Conservation (phyloP, 2,329 filamentous ascomycete genomes). For the Pyricularia pennisetigena region DNA sequence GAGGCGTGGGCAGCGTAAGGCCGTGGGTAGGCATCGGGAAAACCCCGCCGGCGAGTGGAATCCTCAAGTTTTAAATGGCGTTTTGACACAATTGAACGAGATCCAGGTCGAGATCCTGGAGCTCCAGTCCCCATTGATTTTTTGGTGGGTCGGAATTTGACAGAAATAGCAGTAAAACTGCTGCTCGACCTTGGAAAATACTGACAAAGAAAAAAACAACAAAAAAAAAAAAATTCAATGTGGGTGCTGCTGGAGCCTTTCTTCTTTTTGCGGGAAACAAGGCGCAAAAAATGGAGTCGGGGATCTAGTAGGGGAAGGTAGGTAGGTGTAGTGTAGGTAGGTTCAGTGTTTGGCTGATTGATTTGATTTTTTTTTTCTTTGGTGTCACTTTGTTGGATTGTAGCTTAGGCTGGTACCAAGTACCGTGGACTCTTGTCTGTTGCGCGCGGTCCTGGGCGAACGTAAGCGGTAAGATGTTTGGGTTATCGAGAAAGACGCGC, state of each 20-base stretch:
- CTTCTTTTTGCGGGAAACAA: neutral
- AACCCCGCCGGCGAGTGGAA: constrained; percentile 3
- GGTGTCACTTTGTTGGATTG: neutral
- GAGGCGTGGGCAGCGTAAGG: constrained; percentile 5
- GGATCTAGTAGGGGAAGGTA: neutral
- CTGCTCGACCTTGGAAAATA: neutral
- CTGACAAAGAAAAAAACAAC: neutral
- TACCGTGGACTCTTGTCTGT: neutral
- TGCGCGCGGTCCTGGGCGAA: neutral
- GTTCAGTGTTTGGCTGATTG: neutral
- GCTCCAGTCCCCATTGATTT: constrained; percentile 4
- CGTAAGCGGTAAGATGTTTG: neutral
- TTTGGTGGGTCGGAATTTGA: constrained; percentile 4
- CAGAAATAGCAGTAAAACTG: neutral
- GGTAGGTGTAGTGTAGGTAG: neutral
- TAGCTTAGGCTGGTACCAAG: neutral
- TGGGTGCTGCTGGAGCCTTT: neutral
- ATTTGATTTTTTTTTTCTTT: neutral
- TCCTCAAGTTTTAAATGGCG: constrained; percentile 4
- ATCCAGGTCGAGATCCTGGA: constrained; percentile 2
- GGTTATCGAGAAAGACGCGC: constrained; percentile 1
- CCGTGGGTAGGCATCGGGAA: constrained; percentile 2
- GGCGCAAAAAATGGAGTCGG: neutral
- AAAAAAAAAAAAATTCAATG: neutral
- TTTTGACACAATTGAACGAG: constrained; percentile 1